phyloP scores from a whole-genome alignment of 768 basidiomycete genomes.

The Dictyophora rubrovolvata region DNA sequence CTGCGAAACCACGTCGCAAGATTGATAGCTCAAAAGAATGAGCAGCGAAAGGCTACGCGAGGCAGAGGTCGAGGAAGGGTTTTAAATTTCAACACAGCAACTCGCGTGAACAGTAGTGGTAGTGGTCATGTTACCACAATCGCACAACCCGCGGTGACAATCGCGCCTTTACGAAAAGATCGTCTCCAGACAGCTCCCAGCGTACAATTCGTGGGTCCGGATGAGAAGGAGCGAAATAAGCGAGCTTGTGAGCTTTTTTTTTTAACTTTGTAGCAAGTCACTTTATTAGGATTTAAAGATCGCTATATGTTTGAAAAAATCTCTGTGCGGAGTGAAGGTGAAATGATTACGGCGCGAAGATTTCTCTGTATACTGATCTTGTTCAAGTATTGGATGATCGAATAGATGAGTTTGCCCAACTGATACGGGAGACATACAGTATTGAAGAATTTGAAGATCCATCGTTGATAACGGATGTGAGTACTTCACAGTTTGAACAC shows the following conservation, averaged over 20 bases:
- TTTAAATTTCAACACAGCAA: background rate
- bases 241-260: slow-evolving; percentile 9
- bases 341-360: background rate
- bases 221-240: background rate
- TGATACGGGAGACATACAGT: slow-evolving; percentile 59
- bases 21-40: slow-evolving; percentile 5
- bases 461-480: slow-evolving; percentile 41
- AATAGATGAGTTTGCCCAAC: slow-evolving; percentile 78
- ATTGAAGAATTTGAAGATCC: slow-evolving; percentile 76
- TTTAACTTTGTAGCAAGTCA: slow-evolving; percentile 6
- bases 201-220: slow-evolving; percentile 4
- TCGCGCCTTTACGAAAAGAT: background rate
- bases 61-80: background rate
- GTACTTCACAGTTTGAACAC: background rate
- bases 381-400: slow-evolving; percentile 66
- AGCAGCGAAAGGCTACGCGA: background rate
- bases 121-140: background rate
- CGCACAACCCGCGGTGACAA: background rate
- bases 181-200: background rate
- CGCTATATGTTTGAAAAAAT: slow-evolving; percentile 94
- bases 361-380: background rate
- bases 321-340: slow-evolving; percentile 75
- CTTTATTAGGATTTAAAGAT: slow-evolving; percentile 31
- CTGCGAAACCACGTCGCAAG: slow-evolving; percentile 7
- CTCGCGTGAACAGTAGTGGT: background rate